phyloP scores from a whole-genome alignment of 768 basidiomycete genomes.

The Pisolithus microcarpus region DNA sequence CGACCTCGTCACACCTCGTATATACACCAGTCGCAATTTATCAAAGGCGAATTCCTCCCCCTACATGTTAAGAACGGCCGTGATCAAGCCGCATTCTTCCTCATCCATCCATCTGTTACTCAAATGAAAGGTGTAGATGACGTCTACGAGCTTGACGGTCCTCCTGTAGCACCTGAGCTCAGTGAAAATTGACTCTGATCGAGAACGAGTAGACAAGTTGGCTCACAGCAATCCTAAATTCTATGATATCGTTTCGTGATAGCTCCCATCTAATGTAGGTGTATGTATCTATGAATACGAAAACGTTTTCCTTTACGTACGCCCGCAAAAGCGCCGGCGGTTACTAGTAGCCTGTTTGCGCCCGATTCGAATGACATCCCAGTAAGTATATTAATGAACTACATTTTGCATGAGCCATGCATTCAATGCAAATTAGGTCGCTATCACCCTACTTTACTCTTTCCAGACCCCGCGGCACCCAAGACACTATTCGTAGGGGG shows the following conservation, averaged over 20 bases:
- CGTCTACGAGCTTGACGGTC: neutral
- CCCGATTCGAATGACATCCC: neutral
- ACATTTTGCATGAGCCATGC: neutral
- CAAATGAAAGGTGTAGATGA: neutral
- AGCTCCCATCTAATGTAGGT: too few species aligned
- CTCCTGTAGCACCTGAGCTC: neutral
- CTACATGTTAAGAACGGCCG: neutral
- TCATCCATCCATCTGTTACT: neutral
- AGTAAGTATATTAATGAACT: neutral
- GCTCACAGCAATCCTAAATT: neutral
- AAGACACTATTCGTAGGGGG: neutral
- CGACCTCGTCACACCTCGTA: too few species aligned
- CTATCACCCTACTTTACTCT: neutral
- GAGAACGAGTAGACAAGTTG: neutral
- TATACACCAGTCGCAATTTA: too few species aligned
- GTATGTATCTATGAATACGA: neutral
- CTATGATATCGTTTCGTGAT: neutral
- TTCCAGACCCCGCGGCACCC: neutral
- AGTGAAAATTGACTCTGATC: neutral
- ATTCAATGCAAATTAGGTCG: too few species aligned
- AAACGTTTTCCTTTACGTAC: neutral
- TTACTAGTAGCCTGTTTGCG: neutral
- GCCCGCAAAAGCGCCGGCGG: neutral
- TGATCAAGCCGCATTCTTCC: neutral
- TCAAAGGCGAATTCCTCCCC: too few species aligned